Evolutionary conservation across 805 yeast species (phyloP), one percentile per base, ranked within the genome.

Genomic region (Brettanomyces sp.): DNA sequence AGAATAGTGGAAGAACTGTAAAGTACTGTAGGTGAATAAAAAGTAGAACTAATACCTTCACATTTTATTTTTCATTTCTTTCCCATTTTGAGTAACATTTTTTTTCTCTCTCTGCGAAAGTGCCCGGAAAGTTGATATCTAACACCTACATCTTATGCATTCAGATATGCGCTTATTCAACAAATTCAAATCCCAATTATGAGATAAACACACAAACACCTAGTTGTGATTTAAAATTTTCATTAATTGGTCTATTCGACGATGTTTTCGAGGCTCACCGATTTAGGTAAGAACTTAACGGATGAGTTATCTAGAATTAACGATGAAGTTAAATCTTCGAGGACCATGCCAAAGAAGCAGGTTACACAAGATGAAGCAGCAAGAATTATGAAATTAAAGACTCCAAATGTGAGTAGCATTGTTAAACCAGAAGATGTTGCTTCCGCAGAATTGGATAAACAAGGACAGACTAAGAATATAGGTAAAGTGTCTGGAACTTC

Each of bases 281-380:
- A 82, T 66, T 56, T 80, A 8, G 74, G 83, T 44, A 81, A 82
- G 65, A 78, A 77, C 45, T 56, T 82, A 35, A 65, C 77, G 7
- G 89, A 82, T 45, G 89, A 82, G 59, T 56, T 82, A 41, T 56
- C 61, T 32, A 53, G 66, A 33, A 56, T 62, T 32, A 62, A 59
- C 42, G 69, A 62, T 23, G 67, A 62, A 46, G 60, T 56, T 38
- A 52, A 42, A 36, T 55, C 47, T 37, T 56, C 53, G 8, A 42
- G 53, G 37, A 49, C 44, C 35, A 25, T 9, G 9, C 9, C 22
- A 9, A 24, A 13, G 8, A 23, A 39, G 14, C 48, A 42, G 7
- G 49, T 53, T 13, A 65, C 65, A 25, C 55, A 59, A 1, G 47
- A 41, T 3, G 50, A 56, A 13, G 57, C 66, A 12, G 61, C 58